phyloP scores from a whole-genome alignment of 2,329 filamentous ascomycete genomes.

The Neoascochyta sp. region DNA sequence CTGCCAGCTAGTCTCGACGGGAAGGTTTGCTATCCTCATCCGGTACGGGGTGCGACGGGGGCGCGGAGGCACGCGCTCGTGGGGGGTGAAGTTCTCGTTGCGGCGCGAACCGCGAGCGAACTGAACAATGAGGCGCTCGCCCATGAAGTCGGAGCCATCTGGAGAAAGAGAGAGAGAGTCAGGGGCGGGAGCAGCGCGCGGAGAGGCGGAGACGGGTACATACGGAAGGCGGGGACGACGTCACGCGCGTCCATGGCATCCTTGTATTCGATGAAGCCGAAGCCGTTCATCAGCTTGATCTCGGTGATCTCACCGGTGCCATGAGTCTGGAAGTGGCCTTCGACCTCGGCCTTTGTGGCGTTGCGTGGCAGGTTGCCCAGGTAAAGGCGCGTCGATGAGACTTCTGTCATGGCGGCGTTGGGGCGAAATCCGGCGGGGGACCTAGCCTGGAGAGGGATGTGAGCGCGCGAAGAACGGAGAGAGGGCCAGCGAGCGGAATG shows the following conservation, averaged over 20 bases:
- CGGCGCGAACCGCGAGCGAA: constrained; percentile 87
- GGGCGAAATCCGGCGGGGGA: constrained; percentile 16
- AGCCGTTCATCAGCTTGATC: constrained; percentile 99
- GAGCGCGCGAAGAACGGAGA: constrained; percentile 28
- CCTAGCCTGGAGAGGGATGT: constrained; percentile 35
- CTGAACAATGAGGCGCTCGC: constrained; percentile 93
- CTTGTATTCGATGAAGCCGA: constrained; percentile 99
- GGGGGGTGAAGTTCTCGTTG: constrained; percentile 60
- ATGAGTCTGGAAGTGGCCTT: constrained; percentile 91
- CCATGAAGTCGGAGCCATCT: constrained; percentile 99
- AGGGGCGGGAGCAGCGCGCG: constrained; percentile 7
- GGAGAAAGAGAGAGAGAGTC: constrained; percentile 16
- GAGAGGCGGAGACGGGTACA: constrained; percentile 33
- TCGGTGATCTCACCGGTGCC: constrained; percentile 96
- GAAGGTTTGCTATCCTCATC: constrained; percentile 97
- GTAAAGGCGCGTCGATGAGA: constrained; percentile 92
- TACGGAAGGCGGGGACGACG: constrained; percentile 77
- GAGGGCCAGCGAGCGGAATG: constrained; percentile 21
- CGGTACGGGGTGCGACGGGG: constrained; percentile 91
- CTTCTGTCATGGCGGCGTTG: constrained; percentile 64
- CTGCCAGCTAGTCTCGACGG: constrained; percentile 99
- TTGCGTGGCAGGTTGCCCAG: constrained; percentile 95
- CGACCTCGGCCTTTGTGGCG: constrained; percentile 95
- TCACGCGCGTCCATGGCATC: constrained; percentile 97
- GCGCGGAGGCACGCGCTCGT: constrained; percentile 67